Conservation (phyloP, 225 moss, liverwort and hornwort species). For the Climacium dendroides region DNA sequence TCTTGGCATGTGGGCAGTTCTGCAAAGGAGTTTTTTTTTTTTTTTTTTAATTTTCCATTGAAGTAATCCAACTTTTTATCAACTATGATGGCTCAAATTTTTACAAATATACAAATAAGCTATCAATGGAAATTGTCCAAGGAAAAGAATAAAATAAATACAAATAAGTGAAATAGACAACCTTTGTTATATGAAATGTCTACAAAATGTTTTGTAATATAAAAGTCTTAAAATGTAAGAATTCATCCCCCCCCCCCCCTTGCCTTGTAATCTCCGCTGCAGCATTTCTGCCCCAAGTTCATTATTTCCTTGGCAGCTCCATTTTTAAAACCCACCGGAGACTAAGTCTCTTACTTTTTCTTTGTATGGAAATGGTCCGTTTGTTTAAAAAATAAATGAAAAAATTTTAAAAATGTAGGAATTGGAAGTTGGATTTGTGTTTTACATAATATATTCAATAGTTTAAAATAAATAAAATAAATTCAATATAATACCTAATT, state of each 20-base stretch:
- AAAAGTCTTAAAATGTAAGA: background rate
- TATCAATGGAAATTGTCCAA: too few species aligned
- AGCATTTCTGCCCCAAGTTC: too few species aligned
- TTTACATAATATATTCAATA: background rate
- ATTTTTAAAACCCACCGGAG: too few species aligned
- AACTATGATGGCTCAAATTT: background rate
- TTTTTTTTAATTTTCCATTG: background rate
- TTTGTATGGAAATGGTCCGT: too few species aligned
- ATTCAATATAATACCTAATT: background rate
- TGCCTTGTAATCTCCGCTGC: too few species aligned
- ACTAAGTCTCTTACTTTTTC: too few species aligned
- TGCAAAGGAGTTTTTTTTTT: background rate
- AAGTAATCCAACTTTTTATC: too few species aligned
- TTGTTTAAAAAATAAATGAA: too few species aligned
- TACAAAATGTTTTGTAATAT: too few species aligned
- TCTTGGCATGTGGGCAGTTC: slow-evolving; percentile 19
- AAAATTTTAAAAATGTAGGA: background rate
- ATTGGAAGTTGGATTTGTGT: background rate
- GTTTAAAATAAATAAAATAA: background rate
- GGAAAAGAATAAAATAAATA: too few species aligned
- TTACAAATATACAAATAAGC: background rate
- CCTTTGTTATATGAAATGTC: background rate
- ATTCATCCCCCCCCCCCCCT: too few species aligned
- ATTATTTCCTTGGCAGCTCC: too few species aligned
- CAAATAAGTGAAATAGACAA: background rate